phyloP scores from a whole-genome alignment of 371 early-diverging fungal genomes.

The Mucor lusitanicus region DNA sequence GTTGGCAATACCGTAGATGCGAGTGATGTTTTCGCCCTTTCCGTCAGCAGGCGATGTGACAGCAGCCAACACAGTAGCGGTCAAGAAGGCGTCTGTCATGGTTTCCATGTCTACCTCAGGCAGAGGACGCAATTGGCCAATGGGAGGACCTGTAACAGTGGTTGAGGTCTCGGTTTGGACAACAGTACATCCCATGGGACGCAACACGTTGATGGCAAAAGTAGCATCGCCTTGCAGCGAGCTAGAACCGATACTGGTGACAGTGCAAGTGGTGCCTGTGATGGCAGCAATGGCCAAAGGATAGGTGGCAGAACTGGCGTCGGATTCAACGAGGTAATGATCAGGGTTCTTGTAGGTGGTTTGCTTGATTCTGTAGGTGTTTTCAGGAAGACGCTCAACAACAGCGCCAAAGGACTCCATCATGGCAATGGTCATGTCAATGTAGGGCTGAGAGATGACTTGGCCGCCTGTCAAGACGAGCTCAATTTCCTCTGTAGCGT shows the following conservation, averaged over 20 bases:
- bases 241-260: slow-evolving; percentile 87
- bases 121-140: slow-evolving; percentile 74
- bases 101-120: slow-evolving; percentile 93
- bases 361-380: slow-evolving; percentile 82
- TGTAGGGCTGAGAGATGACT: slow-evolving; percentile 97
- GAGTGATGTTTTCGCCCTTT: slow-evolving; percentile 64
- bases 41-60: slow-evolving; percentile 62
- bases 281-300: slow-evolving; percentile 97
- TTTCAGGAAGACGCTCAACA: slow-evolving; percentile 76
- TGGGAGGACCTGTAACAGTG: slow-evolving; percentile 88
- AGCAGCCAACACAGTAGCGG: slow-evolving; percentile 92
- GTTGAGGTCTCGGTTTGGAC: slow-evolving; percentile 86
- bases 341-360: slow-evolving; percentile 81
- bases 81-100: slow-evolving; percentile 98
- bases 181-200: slow-evolving; percentile 92
- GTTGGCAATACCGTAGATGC: slow-evolving; percentile 95
- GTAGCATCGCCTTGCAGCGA: slow-evolving; percentile 92
- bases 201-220: slow-evolving; percentile 90
- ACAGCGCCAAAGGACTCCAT: slow-evolving; percentile 92
- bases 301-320: slow-evolving; percentile 97
- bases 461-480: slow-evolving; percentile 87
- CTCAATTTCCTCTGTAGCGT: slow-evolving; percentile 80
- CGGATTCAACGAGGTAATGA: slow-evolving; percentile 90
- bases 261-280: slow-evolving; percentile 85
- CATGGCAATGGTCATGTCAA: slow-evolving; percentile 98